These are phyloP conservation scores for Lanmaoa pseudosensibilis DNA, from an alignment of 768 basidiomycete genomes.

Conservation along the genomic window DNA sequence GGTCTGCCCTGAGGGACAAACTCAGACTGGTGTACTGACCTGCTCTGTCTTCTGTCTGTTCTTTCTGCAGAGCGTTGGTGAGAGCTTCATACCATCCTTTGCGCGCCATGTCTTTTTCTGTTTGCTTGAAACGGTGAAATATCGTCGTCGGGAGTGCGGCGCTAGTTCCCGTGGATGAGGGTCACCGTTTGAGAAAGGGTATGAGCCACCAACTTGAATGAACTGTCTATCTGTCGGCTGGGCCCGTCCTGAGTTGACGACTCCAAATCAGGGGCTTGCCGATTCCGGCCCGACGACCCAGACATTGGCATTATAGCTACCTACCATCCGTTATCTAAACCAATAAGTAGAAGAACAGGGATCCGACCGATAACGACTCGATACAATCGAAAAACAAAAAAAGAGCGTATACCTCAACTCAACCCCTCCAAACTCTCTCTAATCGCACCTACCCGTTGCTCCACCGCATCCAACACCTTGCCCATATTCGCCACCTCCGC, in stretches of 20 bases:
- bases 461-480: slow-evolving; percentile 53
- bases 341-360: not conserved
- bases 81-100: slow-evolving; percentile 50
- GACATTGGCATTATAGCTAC: too few relatives aligned
- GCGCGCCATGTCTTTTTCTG: slow-evolving; percentile 1
- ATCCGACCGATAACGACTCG: not conserved
- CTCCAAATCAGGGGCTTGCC: too few relatives aligned
- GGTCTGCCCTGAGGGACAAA: not conserved
- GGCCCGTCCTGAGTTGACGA: too few relatives aligned
- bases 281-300: too few relatives aligned
- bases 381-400: not conserved
- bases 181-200: not conserved
- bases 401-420: slow-evolving; percentile 16
- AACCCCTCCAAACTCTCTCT: slow-evolving; percentile 42
- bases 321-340: not conserved
- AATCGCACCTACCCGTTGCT: slow-evolving; percentile 53
- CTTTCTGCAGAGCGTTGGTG: slow-evolving; percentile 37
- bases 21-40: slow-evolving; percentile 23
- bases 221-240: too few relatives aligned
- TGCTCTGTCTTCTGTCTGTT: slow-evolving; percentile 32
- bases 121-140: not conserved
- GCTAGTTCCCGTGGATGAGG: not conserved
- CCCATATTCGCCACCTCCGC: slow-evolving; percentile 51
- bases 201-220: too few relatives aligned
- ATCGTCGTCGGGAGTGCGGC: not conserved